Base-by-base conservation (phyloP, 495 filamentous ascomycete genomes). In the Achaetomiella virescens region DNA sequence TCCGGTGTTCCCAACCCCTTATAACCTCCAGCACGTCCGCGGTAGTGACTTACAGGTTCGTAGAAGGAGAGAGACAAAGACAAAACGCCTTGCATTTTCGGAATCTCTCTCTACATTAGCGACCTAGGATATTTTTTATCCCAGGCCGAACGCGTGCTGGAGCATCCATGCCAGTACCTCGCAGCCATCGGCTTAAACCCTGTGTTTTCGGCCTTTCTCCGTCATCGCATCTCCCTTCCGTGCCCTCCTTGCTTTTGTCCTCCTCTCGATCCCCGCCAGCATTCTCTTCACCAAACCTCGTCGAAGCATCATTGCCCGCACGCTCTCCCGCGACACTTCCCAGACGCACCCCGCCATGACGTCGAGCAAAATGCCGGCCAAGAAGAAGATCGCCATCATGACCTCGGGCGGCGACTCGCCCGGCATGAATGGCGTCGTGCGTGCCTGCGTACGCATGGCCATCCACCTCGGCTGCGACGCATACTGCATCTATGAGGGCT, bases 361-460 rank as follows among this genome's bases (percentile, higher is more conserved):
- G 24, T 15, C 60, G 25, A 54, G 44, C 51, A 69, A 51, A 25
- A 77, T 76, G 75, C 63, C 64, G 15, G 58, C 59, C 57, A 85
- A 84, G 67, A 90, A 92, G 75, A 84, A 86, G 61, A 95, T 99
- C 65, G 95, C 83, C 46, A 86, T 97, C 57, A 89, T 99, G 86
- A 99, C 95, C 58, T 93, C 88, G 58, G 95, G 95, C 60, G 95
- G 95, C 62, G 95, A 99, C 77, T 90, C 92, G 37, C 93, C 95
- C 5, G 95, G 95, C 62, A 99, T 99, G 95, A 97, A 96, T 70
- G 90, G 87, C 42, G 89, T 88, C 21, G 91, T 97, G 10, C 81
- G 95, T 42, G 95, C 95, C 38, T 91, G 97, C 35, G 89, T 99
- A 55, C 85, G 95, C 43, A 97, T 89, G 85, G 81, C 89, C 25